Conservation (phyloP, 305 asterid genomes). For the Fraxinus baroniana region DNA sequence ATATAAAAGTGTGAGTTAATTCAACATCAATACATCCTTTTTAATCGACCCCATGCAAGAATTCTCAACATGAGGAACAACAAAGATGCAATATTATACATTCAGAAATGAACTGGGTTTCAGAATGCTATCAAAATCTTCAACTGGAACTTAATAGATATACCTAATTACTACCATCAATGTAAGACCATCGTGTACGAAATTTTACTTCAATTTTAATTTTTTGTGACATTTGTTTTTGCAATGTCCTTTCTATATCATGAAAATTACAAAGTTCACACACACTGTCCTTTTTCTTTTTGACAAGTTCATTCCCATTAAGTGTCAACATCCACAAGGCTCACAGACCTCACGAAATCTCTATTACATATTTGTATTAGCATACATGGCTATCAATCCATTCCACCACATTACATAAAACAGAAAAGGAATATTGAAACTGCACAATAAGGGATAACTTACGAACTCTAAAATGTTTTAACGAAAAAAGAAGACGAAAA, state of each 20-base stretch:
- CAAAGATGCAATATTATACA: not conserved
- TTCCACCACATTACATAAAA: not conserved
- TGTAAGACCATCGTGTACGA: not conserved
- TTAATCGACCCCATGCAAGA: not conserved
- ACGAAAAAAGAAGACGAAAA: not conserved
- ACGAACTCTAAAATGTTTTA: not conserved
- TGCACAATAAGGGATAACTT: not conserved
- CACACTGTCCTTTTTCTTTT: not conserved
- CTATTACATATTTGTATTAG: not conserved
- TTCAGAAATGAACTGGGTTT: constrained; percentile 5
- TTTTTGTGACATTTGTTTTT: not conserved
- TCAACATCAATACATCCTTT: not conserved
- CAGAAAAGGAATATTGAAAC: not conserved
- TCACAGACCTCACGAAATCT: not conserved
- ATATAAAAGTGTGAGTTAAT: constrained; percentile 5
- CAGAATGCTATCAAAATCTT: not conserved
- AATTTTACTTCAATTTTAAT: not conserved
- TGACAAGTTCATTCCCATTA: not conserved
- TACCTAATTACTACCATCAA: not conserved
- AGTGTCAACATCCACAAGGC: not conserved
- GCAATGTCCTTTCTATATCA: not conserved
- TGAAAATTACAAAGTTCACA: not conserved
- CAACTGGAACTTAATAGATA: not conserved
- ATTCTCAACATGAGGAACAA: not conserved
- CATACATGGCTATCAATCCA: not conserved